phyloP scores from a whole-genome alignment of 1,139 yeast species.

The Suhomyces kunorum region DNA sequence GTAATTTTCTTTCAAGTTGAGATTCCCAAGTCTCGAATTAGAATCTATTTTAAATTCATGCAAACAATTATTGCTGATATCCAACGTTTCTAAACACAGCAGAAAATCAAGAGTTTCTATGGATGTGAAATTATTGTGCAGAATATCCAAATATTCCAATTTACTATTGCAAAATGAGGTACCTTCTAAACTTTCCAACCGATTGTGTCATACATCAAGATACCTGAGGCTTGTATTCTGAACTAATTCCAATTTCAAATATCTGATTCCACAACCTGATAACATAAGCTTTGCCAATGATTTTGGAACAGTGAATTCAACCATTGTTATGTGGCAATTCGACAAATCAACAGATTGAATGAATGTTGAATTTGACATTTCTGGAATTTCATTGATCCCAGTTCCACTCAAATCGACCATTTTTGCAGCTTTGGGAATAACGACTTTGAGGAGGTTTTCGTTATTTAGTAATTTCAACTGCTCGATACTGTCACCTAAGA shows the following conservation, averaged over 20 bases:
- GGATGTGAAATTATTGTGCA: conserved; percentile 10
- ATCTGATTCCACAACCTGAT: conserved; percentile 5
- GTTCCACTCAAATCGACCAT: conserved; percentile 4
- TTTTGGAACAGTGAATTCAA: conserved; percentile 4
- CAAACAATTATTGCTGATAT: conserved; percentile 12
- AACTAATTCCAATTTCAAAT: conserved; percentile 8
- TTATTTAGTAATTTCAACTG: background rate
- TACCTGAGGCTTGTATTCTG: conserved; percentile 2
- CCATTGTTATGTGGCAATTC: conserved; percentile 2
- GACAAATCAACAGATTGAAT: conserved; percentile 1
- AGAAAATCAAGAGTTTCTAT: conserved; percentile 9
- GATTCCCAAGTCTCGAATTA: conserved; percentile 3
- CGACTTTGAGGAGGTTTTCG: background rate
- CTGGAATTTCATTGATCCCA: conserved; percentile 3
- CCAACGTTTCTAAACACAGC: conserved; percentile 2
- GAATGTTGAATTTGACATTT: background rate
- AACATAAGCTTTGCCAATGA: conserved; percentile 6
- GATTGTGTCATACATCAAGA: conserved; percentile 12
- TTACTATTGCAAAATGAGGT: conserved; percentile 8
- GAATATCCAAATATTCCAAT: conserved; percentile 9
- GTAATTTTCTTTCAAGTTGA: conserved; percentile 13
- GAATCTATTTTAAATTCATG: conserved; percentile 2
- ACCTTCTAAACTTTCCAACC: conserved; percentile 4
- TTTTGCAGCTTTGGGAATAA: background rate
- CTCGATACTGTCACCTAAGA: background rate